Percentiles rank a stretch among this genome's conserved stretches.
Conservation (phyloP, 371 early-diverging fungal genomes). For the Chytridium lagenaria region DNA sequence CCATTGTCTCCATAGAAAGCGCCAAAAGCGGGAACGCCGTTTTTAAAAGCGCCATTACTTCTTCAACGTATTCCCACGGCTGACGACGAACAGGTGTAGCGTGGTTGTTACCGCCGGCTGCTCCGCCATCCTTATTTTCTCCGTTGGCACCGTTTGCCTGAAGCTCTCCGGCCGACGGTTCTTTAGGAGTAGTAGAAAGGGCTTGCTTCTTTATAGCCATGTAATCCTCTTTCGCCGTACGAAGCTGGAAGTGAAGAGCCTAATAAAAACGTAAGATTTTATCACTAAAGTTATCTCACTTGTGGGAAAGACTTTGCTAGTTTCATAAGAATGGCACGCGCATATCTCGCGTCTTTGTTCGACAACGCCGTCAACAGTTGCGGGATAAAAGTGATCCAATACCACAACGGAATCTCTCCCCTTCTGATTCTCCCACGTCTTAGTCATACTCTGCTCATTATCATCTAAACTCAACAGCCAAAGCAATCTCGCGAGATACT, state of each 20-base stretch:
- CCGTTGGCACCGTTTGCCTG: neutral
- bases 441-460: constrained; percentile 72
- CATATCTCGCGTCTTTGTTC: constrained; percentile 81
- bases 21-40: constrained; percentile 94
- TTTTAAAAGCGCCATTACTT: constrained; percentile 95
- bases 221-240: constrained; percentile 91
- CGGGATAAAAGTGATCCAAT: constrained; percentile 98
- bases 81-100: constrained; percentile 42
- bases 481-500: constrained; percentile 88
- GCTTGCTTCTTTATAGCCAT: constrained; percentile 65
- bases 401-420: constrained; percentile 93
- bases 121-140: constrained; percentile 31
- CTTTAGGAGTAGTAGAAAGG: constrained; percentile 7
- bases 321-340: constrained; percentile 80
- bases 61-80: constrained; percentile 87
- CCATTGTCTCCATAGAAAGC: constrained; percentile 96
- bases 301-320: constrained; percentile 97
- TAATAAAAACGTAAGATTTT: constrained; percentile 27
- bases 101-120: constrained; percentile 26
- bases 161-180: neutral
- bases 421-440: constrained; percentile 87
- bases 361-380: constrained; percentile 84
- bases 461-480: constrained; percentile 95
- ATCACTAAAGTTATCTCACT: constrained; percentile 49
- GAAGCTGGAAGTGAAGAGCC: constrained; percentile 92